These are phyloP conservation scores for Pascua guehoae DNA, from an alignment of 1,284 basidiomycete species.

Conservation along the genomic window DNA sequence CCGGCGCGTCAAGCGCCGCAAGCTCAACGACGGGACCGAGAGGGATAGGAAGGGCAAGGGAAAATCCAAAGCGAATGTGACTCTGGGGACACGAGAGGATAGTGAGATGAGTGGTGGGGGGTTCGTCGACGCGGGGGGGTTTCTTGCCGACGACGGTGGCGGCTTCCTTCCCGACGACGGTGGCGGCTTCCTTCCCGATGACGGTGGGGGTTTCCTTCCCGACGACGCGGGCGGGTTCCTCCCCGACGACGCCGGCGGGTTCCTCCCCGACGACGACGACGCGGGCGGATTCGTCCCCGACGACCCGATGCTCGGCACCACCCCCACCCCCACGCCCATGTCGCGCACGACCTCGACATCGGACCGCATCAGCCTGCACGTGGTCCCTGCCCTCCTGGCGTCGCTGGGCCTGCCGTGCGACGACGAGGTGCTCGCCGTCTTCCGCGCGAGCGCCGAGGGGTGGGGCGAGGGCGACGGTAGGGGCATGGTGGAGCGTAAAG, in stretches of 20 bases:
- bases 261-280: constrained; percentile 17
- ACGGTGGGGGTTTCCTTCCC: constrained; percentile 22
- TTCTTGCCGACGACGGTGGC: constrained; percentile 12
- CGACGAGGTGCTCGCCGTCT: constrained; percentile 45
- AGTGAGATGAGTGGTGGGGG: too few species aligned
- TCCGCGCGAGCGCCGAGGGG: constrained; percentile 40
- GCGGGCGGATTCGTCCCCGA: constrained; percentile 17
- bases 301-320: constrained; percentile 11
- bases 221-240: constrained; percentile 20
- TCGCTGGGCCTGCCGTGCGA: constrained; percentile 42
- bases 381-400: constrained; percentile 33
- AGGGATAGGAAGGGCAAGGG: neutral
- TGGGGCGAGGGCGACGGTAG: constrained; percentile 32
- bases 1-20: neutral
- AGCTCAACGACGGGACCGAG: too few species aligned
- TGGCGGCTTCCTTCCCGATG: constrained; percentile 17
- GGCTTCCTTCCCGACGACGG: constrained; percentile 4
- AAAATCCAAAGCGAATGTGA: too few species aligned
- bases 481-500: constrained; percentile 26
- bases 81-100: neutral
- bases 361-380: constrained; percentile 29
- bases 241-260: constrained; percentile 17
- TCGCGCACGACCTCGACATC: neutral
- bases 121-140: constrained; percentile 12
- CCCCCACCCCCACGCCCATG: neutral